Evolutionary conservation across 2,329 filamentous ascomycete species (phyloP).

Genomic region (Microascus cirrosus): DNA sequence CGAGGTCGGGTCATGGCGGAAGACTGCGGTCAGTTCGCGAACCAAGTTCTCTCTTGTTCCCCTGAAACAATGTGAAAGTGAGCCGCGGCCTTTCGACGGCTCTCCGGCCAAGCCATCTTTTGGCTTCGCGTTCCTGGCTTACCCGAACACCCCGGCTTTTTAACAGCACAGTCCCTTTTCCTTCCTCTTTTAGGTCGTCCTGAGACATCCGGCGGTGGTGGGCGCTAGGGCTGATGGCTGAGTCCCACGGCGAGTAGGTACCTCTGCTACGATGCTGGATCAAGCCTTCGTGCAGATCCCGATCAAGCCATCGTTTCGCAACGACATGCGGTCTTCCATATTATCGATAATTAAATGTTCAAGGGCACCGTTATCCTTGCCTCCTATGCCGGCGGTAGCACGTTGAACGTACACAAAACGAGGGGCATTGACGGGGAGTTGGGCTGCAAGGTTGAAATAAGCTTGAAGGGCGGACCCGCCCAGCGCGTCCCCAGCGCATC

Average conservation of each 20-base stretch:
- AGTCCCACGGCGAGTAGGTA: not conserved
- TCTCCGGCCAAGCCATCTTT: not conserved
- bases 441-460: not conserved
- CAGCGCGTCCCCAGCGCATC: not conserved
- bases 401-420: not conserved
- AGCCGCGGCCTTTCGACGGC: not conserved
- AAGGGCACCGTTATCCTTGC: not conserved
- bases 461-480: not conserved
- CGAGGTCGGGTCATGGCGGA: not conserved
- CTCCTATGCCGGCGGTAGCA: not conserved
- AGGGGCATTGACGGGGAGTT: not conserved
- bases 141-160: not conserved
- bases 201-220: conserved; percentile 2
- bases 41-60: not conserved
- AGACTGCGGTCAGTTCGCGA: not conserved
- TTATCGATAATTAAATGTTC: too few species aligned
- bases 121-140: not conserved
- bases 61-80: not conserved
- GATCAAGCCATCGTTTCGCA: not conserved
- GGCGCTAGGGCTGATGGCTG: conserved; percentile 2
- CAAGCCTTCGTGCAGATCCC: not conserved
- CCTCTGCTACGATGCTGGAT: not conserved
- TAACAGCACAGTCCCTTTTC: not conserved
- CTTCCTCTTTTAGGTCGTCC: not conserved
- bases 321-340: not conserved